phyloP scores from a whole-genome alignment of 768 basidiomycete species.

The Trametes elegans region DNA sequence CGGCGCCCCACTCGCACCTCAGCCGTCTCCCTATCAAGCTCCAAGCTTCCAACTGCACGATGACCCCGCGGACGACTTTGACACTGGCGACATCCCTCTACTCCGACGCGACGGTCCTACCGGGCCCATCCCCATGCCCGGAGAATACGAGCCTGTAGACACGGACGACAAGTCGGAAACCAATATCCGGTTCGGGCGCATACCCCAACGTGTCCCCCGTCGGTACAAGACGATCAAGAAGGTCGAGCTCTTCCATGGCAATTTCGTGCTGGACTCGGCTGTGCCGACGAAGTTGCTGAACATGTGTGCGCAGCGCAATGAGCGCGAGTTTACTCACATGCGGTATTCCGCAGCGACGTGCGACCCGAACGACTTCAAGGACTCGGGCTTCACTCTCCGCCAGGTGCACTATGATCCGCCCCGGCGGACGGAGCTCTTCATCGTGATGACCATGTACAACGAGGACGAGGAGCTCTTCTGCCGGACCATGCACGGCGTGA shows the following conservation, averaged over 20 bases:
- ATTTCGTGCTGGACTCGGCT: slow-evolving; percentile 86
- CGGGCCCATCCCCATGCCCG: slow-evolving; percentile 40
- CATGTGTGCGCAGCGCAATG: slow-evolving; percentile 71
- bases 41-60: slow-evolving; percentile 41
- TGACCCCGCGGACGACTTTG: slow-evolving; percentile 40
- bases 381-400: slow-evolving; percentile 79
- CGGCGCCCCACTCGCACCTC: slow-evolving; percentile 10
- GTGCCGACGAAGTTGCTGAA: slow-evolving; percentile 91
- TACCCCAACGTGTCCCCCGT: slow-evolving; percentile 87
- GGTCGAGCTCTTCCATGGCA: slow-evolving; percentile 91
- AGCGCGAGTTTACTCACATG: slow-evolving; percentile 94
- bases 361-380: slow-evolving; percentile 91
- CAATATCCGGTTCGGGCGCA: slow-evolving; percentile 84
- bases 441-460: slow-evolving; percentile 99
- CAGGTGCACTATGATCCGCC: slow-evolving; percentile 92
- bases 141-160: slow-evolving; percentile 38
- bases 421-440: slow-evolving; percentile 89
- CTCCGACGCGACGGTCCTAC: slow-evolving; percentile 36
- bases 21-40: slow-evolving; percentile 14
- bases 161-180: slow-evolving; percentile 37
- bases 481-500: slow-evolving; percentile 93
- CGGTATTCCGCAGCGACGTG: slow-evolving; percentile 94
- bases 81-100: slow-evolving; percentile 68
- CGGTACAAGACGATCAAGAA: slow-evolving; percentile 93
- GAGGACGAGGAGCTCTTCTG: slow-evolving; percentile 90